Percentiles rank a stretch among this genome's conserved stretches.
Evolutionary conservation across 2,329 filamentous ascomycete genomes (phyloP).

Genomic region (Colletotrichum australisinense): DNA sequence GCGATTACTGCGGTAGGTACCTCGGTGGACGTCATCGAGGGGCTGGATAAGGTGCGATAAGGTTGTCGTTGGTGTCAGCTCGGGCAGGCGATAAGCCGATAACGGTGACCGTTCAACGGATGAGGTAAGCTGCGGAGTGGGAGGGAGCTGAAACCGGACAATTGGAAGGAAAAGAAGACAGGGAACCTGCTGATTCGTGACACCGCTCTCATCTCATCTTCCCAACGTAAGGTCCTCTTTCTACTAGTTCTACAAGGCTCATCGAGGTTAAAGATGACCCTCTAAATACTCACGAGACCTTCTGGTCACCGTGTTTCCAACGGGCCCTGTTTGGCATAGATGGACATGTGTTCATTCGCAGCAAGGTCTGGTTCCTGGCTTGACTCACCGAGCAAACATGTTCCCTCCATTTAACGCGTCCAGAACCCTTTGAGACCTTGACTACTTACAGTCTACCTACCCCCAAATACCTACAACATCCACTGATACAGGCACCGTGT

Average conservation of each 20-base stretch:
- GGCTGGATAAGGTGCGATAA: slow-evolving; percentile 1
- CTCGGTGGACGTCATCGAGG: slow-evolving; percentile 7
- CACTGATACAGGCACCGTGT: slow-evolving; percentile 7
- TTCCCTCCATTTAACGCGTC: neutral
- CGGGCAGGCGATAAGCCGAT: neutral
- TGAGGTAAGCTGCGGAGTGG: slow-evolving; percentile 13
- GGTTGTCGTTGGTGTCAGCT: neutral
- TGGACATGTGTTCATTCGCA: neutral
- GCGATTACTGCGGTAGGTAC: neutral
- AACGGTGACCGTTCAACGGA: neutral
- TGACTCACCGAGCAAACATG: neutral
- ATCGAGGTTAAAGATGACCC: neutral
- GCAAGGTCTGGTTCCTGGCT: neutral
- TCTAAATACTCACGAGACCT: neutral
- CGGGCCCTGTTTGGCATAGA: neutral
- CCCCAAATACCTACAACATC: neutral
- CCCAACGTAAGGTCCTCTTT: too few species aligned
- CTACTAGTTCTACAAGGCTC: neutral
- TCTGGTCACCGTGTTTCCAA: neutral
- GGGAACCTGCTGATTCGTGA: slow-evolving; percentile 4
- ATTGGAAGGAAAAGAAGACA: neutral
- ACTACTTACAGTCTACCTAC: neutral
- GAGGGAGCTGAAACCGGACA: slow-evolving; percentile 27
- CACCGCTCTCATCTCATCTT: neutral
- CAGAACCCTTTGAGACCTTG: neutral